Evolutionary conservation across 441 rosid species (phyloP), one percentile per base, ranked within the genome.

Genomic region (Gossypium schwendimanii): DNA sequence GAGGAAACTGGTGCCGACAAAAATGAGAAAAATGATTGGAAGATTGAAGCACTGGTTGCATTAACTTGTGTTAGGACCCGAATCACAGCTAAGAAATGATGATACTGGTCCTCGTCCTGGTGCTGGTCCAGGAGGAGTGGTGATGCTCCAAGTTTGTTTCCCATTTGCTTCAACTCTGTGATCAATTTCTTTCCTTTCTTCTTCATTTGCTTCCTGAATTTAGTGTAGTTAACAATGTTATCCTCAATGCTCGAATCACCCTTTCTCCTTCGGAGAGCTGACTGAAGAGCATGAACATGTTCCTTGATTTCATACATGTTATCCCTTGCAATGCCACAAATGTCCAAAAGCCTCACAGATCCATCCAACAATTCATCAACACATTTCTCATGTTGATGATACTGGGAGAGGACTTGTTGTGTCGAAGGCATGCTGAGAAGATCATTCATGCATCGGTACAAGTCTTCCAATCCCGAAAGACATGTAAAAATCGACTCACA

Each of bases 371-470:
- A 69, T 60, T 83, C 84, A 17, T 89, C 85, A 1, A 88, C 20
- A 64, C 77, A 81, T 24, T 83, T 83, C 60, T 82, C 73, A 23
- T 39, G 63, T 70, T 73, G 70, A 67, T 74, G 21, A 33, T 33
- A 6, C 70, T 31, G 68, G 36, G 81, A 79, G 31, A 89, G 67
- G 52, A 79, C 81, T 67, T 79, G 75, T 55, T 71, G 86, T 1
- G 90, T 80, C 2, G 96, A 87, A 49, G 84, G 57, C 87, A 86
- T 50, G 71, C 72, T 83, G 33, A 88, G 83, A 67, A 88, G 77
- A 64, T 87, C 91, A 18, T 84, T 84, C 54, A 85, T 12, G 61
- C 78, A 78, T 0, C 62, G 50, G 69, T 83, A 84, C 73, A 90
- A 44, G 68, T 82, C 82, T 58, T 79, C 88, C 2, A 92, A 1